Conservation (phyloP, 2,329 filamentous ascomycete genomes). For the Aureobasidium namibiae region DNA sequence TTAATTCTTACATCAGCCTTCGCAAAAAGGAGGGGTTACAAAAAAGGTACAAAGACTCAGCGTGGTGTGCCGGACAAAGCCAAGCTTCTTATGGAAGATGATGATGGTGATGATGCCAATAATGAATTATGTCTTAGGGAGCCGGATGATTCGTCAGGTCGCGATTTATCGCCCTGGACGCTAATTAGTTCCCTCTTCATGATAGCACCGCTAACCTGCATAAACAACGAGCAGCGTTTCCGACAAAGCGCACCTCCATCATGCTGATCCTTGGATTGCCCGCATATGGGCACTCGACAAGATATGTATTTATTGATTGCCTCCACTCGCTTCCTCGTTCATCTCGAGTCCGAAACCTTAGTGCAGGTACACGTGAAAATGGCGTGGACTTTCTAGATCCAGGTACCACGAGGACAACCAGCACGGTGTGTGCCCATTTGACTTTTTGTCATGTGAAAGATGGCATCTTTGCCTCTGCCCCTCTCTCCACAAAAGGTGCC, state of each 20-base stretch:
- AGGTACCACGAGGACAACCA: constrained; percentile 3
- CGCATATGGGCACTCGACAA: not conserved
- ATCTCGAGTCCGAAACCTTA: not conserved
- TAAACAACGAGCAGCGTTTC: not conserved
- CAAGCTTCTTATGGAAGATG: constrained; percentile 5
- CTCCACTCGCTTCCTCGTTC: not conserved
- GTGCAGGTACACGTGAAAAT: not conserved
- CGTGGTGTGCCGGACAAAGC: not conserved
- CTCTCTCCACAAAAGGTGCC: not conserved
- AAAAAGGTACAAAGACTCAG: constrained; percentile 8
- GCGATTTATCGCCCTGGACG: not conserved
- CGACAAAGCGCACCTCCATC: not conserved
- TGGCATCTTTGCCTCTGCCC: not conserved
- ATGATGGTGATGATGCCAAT: not conserved
- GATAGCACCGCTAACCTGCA: constrained; percentile 3
- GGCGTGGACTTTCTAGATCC: not conserved
- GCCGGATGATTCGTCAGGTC: constrained; percentile 2
- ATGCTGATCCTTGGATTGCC: not conserved
- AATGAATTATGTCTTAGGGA: not conserved
- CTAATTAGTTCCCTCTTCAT: not conserved
- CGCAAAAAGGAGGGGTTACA: not conserved
- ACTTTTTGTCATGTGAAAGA: not conserved
- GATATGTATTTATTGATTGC: not conserved
- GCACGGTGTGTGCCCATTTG: not conserved
- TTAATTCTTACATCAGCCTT: not conserved